Evolutionary conservation across 768 basidiomycete genomes (phyloP), one percentile per base, ranked within the genome.

Genomic region (Trametes coccinea): DNA sequence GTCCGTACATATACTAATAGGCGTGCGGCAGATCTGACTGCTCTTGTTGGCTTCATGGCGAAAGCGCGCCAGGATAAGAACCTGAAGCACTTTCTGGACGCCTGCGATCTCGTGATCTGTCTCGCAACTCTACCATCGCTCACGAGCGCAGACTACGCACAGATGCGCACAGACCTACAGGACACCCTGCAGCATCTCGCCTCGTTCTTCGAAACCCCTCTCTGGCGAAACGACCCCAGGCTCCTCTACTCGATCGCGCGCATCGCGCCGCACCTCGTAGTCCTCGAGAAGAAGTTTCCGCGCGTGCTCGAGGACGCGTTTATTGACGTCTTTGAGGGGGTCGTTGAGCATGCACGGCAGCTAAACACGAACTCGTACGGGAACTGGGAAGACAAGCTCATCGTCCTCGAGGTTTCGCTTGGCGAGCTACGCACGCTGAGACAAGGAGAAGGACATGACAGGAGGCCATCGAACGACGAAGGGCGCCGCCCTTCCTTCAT

Each of bases 331-430:
- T 50, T 64, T 5, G 55, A 6, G 40, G 59, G 48, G 17, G 59
- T 60, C n/a, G 40, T 59, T n/a, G 55, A 48, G 17, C 37, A 53
- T n/a, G 59, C 59, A 16, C 39, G 44, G 40, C 40, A 31, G 49
- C 27, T 48, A 34, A 53, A 64, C 46, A 17, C 31, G 1, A 44
- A 53, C 46, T 16, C 31, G 2, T 34, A 53, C 16, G 54, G 63
- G 14, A 60, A 64, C 46, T 64, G 63, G 63, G 63, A 64, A 45
- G 63, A 64, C 46, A 64, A 60, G 55, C 30, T 64, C 10, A 60
- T 47, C 37, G 52, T 57, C 6, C 30, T 64, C 29, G 51, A 60
- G 55, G 17, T 9, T 39, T 53, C 55, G 29, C 39, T 60, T 4
- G 17, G 31, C 14, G 63, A 64, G 14, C 48, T 63, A 7, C 9